Conservation (phyloP, 2,329 filamentous ascomycete species). For the Lomentospora prolificans region DNA sequence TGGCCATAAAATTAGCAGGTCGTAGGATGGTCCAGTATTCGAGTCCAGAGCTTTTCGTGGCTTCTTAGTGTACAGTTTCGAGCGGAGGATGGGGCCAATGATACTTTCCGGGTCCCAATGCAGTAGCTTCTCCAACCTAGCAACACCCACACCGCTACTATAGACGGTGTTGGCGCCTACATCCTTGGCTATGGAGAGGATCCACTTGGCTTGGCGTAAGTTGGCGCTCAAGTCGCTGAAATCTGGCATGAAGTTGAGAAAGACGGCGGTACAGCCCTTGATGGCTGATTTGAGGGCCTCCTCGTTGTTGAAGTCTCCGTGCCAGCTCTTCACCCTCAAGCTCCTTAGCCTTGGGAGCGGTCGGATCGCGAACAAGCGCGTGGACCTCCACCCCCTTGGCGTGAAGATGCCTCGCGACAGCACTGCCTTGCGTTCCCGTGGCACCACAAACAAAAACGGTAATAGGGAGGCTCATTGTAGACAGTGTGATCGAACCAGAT, state of each 20-base stretch:
- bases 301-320: slow-evolving; percentile 32
- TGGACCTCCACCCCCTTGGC: slow-evolving; percentile 32
- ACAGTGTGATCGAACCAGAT: too few relatives aligned
- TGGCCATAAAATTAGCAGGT: slow-evolving; percentile 41
- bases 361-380: slow-evolving; percentile 34
- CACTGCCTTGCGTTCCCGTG: slow-evolving; percentile 42
- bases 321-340: slow-evolving; percentile 35
- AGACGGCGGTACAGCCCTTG: slow-evolving; percentile 38
- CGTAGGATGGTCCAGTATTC: slow-evolving; percentile 37
- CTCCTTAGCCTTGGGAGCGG: slow-evolving; percentile 28
- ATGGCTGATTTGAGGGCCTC: slow-evolving; percentile 29
- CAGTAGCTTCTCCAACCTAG: slow-evolving; percentile 18
- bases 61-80: slow-evolving; percentile 33
- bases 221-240: slow-evolving; percentile 21
- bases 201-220: slow-evolving; percentile 18
- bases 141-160: slow-evolving; percentile 22
- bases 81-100: slow-evolving; percentile 20
- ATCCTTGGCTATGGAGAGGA: slow-evolving; percentile 26
- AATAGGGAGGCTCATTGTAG: neutral
- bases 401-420: slow-evolving; percentile 36
- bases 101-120: slow-evolving; percentile 19
- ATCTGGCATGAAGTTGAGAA: slow-evolving; percentile 23
- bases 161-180: slow-evolving; percentile 26
- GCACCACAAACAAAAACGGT: slow-evolving; percentile 34
- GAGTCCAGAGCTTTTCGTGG: slow-evolving; percentile 25